These are phyloP conservation scores for Suillus brevipes DNA, from an alignment of 768 basidiomycete species.

Conservation along the genomic window DNA sequence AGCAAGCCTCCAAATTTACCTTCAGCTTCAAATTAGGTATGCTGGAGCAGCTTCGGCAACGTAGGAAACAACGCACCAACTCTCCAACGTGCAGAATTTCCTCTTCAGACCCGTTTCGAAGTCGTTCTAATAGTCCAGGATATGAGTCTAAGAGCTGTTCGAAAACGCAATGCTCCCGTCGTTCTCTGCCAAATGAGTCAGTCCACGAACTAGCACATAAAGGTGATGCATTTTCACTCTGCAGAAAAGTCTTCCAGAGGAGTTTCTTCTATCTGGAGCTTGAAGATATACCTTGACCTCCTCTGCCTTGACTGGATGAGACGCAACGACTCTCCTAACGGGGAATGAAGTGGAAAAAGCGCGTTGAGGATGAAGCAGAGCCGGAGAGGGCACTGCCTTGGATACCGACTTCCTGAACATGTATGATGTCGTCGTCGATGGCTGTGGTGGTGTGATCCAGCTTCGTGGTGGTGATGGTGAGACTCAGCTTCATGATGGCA, in stretches of 20 bases:
- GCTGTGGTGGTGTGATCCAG: slow-evolving; percentile 21
- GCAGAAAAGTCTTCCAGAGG: too few species aligned
- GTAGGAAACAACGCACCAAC: too few species aligned
- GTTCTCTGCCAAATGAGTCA: too few species aligned
- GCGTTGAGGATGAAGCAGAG: slow-evolving; percentile 50
- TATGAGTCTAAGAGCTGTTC: too few species aligned
- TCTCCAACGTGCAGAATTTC: too few species aligned
- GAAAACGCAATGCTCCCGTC: too few species aligned
- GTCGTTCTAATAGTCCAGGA: too few species aligned
- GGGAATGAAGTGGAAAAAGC: slow-evolving; percentile 68
- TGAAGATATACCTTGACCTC: slow-evolving; percentile 64
- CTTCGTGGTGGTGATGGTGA: slow-evolving; percentile 25
- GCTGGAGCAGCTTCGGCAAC: too few species aligned
- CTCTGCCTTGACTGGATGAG: slow-evolving; percentile 76
- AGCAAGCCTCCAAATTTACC: slow-evolving; percentile 17
- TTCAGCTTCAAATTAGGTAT: slow-evolving; percentile 15
- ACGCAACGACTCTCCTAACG: slow-evolving; percentile 60
- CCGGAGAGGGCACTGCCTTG: slow-evolving; percentile 33
- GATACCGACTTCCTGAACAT: slow-evolving; percentile 72
- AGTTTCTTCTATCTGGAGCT: slow-evolving; percentile 6
- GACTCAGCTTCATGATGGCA: slow-evolving; percentile 14
- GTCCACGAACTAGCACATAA: too few species aligned
- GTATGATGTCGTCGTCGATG: slow-evolving; percentile 26
- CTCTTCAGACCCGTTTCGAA: too few species aligned
- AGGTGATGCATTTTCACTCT: too few species aligned